Conservation (phyloP, 192 early-diverging fungal genomes). For the Cladochytrium replicatum region DNA sequence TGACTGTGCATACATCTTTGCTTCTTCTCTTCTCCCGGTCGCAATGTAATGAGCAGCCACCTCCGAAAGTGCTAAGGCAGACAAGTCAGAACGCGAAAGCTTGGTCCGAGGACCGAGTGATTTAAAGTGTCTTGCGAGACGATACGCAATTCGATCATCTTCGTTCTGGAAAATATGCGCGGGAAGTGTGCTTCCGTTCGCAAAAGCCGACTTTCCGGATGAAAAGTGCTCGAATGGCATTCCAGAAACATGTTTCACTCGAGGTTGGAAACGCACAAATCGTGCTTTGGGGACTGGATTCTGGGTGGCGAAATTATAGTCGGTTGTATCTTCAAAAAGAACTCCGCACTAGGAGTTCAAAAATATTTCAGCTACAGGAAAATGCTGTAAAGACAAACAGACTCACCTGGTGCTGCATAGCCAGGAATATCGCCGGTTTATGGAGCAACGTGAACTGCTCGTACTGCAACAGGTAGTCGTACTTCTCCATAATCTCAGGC, state of each 20-base stretch:
- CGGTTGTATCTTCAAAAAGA: conserved; percentile 28
- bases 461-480: conserved; percentile 23
- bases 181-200: too few relatives aligned
- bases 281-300: conserved; percentile 18
- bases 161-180: conserved; percentile 6
- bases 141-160: conserved; percentile 37
- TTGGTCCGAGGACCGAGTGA: conserved; percentile 34
- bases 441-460: conserved; percentile 24
- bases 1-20: conserved; percentile 35
- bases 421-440: conserved; percentile 32
- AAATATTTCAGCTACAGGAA: neutral
- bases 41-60: conserved; percentile 36
- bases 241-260: conserved; percentile 26
- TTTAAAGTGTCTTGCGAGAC: conserved; percentile 38
- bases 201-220: too few relatives aligned
- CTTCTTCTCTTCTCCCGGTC: conserved; percentile 34
- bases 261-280: conserved; percentile 21
- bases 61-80: conserved; percentile 18
- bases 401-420: conserved; percentile 43
- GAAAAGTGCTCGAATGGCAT: too few relatives aligned
- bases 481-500: conserved; percentile 28
- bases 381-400: neutral
- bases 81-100: conserved; percentile 18
- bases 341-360: conserved; percentile 31
- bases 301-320: conserved; percentile 29